Percentiles rank a stretch among this genome's conserved stretches.
These are phyloP conservation scores for Zygoascus biomembranicola DNA, from an alignment of 805 yeast species.

Conservation along the genomic window DNA sequence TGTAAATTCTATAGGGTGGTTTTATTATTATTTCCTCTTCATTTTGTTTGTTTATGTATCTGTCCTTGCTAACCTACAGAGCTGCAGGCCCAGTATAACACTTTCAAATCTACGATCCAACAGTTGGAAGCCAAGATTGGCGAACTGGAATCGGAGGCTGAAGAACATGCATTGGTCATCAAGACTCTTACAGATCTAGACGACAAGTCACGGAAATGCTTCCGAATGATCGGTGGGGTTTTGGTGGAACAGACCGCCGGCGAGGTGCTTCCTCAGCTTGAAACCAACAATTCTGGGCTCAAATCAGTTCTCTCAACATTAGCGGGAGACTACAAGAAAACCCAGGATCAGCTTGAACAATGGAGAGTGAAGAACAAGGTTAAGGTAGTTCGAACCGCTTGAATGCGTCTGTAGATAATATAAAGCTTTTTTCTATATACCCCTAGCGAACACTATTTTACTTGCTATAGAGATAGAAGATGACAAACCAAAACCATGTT, in stretches of 20 bases:
- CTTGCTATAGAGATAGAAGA: constrained; percentile 44
- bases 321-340: constrained; percentile 32
- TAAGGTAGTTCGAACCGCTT: constrained; percentile 32
- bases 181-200: constrained; percentile 42
- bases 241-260: constrained; percentile 73
- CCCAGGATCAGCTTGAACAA: constrained; percentile 35
- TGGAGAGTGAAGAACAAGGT: constrained; percentile 47
- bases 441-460: background rate
- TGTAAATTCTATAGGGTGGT: background rate
- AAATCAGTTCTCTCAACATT: constrained; percentile 33
- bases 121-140: constrained; percentile 30
- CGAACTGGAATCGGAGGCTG: constrained; percentile 34
- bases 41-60: background rate
- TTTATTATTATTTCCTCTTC: background rate
- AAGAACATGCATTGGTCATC: constrained; percentile 46
- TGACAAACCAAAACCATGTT: constrained; percentile 74
- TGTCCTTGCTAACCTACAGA: constrained; percentile 12
- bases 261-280: constrained; percentile 60
- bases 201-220: constrained; percentile 63
- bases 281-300: constrained; percentile 46
- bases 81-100: constrained; percentile 35
- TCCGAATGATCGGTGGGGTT: constrained; percentile 91
- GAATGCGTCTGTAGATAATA: background rate
- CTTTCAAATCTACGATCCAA: constrained; percentile 29
- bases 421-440: background rate